These are phyloP conservation scores for Coemansia sp. DNA, from an alignment of 371 early-diverging fungal species.

Conservation along the genomic window DNA sequence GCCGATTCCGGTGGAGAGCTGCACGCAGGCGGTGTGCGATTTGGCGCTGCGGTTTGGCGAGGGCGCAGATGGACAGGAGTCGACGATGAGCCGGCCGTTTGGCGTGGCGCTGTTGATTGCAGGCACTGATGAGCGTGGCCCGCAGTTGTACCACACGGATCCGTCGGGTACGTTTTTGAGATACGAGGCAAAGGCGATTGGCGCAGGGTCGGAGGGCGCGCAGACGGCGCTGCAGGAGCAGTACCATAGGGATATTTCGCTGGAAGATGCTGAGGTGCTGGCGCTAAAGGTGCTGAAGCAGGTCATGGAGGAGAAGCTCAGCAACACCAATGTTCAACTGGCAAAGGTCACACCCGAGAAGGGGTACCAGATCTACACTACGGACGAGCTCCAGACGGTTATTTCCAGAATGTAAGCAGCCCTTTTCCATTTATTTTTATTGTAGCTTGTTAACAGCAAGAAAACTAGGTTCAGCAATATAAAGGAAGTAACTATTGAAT, in stretches of 20 bases:
- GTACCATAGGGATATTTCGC: conserved; percentile 79
- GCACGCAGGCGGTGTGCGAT: conserved; percentile 96
- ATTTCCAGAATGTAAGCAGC: conserved; percentile 40
- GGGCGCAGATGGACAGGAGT: conserved; percentile 91
- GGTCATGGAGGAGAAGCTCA: conserved; percentile 99
- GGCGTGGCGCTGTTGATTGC: conserved; percentile 98
- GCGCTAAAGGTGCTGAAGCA: conserved; percentile 96
- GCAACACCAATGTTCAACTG: conserved; percentile 91
- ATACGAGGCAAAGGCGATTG: conserved; percentile 86
- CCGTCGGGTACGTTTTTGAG: conserved; percentile 83
- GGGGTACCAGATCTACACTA: conserved; percentile 74
- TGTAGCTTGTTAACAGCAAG: too few species aligned
- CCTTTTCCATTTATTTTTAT: too few species aligned
- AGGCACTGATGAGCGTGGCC: conserved; percentile 92
- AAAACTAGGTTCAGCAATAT: too few species aligned
- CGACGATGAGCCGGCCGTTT: conserved; percentile 98
- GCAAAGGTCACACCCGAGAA: conserved; percentile 82
- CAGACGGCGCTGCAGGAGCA: conserved; percentile 96
- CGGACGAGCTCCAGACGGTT: conserved; percentile 62
- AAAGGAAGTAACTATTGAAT: too few species aligned
- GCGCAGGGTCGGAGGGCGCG: conserved; percentile 96
- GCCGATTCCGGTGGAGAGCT: conserved; percentile 89
- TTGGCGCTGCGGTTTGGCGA: conserved; percentile 96
- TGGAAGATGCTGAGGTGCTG: conserved; percentile 84
- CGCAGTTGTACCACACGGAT: conserved; percentile 96